Conservation (phyloP, 768 basidiomycete genomes). For the Neoboletus subvelutipes region DNA sequence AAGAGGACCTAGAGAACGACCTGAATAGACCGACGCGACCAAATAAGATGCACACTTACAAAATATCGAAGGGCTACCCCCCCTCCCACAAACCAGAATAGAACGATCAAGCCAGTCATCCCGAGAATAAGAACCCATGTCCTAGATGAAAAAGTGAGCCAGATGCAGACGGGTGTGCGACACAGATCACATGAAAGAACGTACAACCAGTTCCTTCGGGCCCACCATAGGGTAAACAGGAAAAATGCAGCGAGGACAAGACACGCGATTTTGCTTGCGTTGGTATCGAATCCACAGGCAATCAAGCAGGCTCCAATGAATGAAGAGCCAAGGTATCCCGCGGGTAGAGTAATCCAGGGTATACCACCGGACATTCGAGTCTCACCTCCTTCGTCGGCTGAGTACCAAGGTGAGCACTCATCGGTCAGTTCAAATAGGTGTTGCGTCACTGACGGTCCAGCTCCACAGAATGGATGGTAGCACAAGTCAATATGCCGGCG, state of each 20-base stretch:
- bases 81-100: conserved; percentile 82
- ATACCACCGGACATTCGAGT: conserved; percentile 89
- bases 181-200: conserved; percentile 24
- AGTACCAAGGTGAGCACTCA: conserved; percentile 10
- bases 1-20: conserved; percentile 60
- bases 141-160: conserved; percentile 34
- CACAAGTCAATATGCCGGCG: conserved; percentile 78
- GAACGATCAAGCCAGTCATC: conserved; percentile 74
- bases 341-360: conserved; percentile 75
- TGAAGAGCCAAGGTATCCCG: conserved; percentile 84
- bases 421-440: not conserved
- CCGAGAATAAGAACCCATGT: conserved; percentile 78
- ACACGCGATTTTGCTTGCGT: conserved; percentile 83
- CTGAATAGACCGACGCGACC: not conserved
- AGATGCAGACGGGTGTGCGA: not conserved
- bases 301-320: conserved; percentile 87
- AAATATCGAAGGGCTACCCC: conserved; percentile 76
- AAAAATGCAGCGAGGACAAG: conserved; percentile 84
- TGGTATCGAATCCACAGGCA: conserved; percentile 84
- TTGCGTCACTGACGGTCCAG: conserved; percentile 67
- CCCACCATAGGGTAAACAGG: conserved; percentile 88
- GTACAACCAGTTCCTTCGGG: conserved; percentile 69
- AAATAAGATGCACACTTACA: conserved; percentile 39
- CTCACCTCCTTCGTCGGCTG: conserved; percentile 86
- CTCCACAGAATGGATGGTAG: conserved; percentile 81